These are phyloP conservation scores for Fraxinus velutina DNA, from an alignment of 305 asterid genomes.

Conservation along the genomic window DNA sequence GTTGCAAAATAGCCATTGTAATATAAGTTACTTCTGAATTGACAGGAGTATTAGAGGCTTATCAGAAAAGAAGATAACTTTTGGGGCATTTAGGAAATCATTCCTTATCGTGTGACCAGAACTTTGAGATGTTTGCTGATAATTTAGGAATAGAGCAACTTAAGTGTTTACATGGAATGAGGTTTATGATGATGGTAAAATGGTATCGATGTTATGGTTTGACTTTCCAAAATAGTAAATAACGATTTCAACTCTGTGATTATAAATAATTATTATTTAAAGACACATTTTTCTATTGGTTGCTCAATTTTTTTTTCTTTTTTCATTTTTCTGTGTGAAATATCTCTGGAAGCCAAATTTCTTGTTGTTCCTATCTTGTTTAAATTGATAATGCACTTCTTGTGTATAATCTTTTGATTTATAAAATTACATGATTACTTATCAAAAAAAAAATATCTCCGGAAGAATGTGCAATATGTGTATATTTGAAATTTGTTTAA, in stretches of 20 bases:
- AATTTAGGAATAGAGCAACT: not conserved
- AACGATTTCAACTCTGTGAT: not conserved
- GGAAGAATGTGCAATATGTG: not conserved
- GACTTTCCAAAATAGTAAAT: not conserved
- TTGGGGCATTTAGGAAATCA: not conserved
- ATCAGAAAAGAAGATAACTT: not conserved
- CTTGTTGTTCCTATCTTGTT: too few relatives aligned
- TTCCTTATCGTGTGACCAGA: not conserved
- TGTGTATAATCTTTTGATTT: too few relatives aligned
- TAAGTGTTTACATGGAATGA: not conserved
- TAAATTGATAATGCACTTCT: too few relatives aligned
- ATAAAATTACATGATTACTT: too few relatives aligned
- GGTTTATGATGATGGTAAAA: not conserved
- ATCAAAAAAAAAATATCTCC: not conserved
- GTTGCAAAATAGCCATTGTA: not conserved
- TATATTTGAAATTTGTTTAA: not conserved
- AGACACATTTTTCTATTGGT: not conserved
- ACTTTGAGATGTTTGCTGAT: not conserved
- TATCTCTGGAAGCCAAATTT: too few relatives aligned
- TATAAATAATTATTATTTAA: not conserved
- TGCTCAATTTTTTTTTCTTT: not conserved
- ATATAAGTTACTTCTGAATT: not conserved
- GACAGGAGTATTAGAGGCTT: not conserved
- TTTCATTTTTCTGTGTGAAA: not conserved
- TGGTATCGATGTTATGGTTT: not conserved